These are phyloP conservation scores for Alliaria petiolata DNA, from an alignment of 345 rosid genomes.

Conservation along the genomic window DNA sequence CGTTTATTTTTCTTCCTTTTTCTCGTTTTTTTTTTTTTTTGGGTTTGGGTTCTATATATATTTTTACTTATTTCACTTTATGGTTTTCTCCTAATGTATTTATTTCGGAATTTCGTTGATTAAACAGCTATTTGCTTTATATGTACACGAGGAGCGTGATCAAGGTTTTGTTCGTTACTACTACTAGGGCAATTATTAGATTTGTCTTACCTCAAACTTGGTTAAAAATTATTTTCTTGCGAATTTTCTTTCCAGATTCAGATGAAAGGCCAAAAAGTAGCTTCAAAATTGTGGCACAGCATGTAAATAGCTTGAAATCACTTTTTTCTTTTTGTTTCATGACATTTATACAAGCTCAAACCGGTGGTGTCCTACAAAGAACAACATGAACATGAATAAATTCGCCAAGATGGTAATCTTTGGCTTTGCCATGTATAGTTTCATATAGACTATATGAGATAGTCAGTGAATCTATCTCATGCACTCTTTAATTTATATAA, in stretches of 20 bases:
- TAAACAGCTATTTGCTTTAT: neutral
- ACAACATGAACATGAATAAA: too few species aligned
- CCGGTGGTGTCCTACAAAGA: too few species aligned
- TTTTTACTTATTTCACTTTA: neutral
- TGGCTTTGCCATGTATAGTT: too few species aligned
- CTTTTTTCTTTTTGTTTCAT: too few species aligned
- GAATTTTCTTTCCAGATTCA: neutral
- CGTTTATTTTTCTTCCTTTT: neutral
- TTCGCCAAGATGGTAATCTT: too few species aligned
- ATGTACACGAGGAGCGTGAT: neutral
- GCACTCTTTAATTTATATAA: too few species aligned
- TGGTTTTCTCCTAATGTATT: too few species aligned
- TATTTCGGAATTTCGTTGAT: neutral
- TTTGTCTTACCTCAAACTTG: neutral
- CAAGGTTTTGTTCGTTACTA: neutral
- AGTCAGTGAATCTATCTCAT: too few species aligned
- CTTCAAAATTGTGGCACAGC: neutral
- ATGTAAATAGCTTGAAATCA: neutral
- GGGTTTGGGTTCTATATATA: neutral
- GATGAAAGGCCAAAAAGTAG: too few species aligned
- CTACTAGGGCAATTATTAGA: neutral
- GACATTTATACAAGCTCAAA: too few species aligned
- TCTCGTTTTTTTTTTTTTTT: neutral
- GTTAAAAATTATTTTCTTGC: neutral
- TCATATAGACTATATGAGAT: too few species aligned